Base-by-base conservation (phyloP, 2,329 filamentous ascomycete genomes). In the Neofusicoccum ribis region DNA sequence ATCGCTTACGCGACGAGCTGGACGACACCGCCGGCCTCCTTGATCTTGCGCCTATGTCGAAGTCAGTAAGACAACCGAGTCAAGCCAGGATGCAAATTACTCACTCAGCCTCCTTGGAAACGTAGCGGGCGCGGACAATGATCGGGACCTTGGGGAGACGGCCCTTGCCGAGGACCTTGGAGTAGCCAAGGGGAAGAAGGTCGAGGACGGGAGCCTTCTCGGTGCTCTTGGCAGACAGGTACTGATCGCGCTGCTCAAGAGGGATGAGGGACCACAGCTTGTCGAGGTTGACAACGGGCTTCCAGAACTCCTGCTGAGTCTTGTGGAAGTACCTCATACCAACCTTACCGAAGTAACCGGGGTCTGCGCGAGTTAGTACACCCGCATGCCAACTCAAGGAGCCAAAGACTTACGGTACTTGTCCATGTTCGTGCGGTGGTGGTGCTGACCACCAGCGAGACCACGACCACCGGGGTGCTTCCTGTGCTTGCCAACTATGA, bases 181-280 rank as follows among this genome's bases (percentile, higher is more conserved):
- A 91, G 89, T 98, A 99, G 76, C 96, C 95, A 82, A 97, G 90
- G 76, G 93, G 87, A 71, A 98, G 90, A 82, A 99, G 92, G 86
- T 99, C 94, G 86, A 99, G 89, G 79, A 99, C 95, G 80, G 95
- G 95, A 70, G 94, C 93, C 81, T 91, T 96, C 83, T 97, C 92
- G 81, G 88, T 89, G 84, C 92, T 92, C 81, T 91, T 88, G 77
- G 83, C 82, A 72, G 83, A 83, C 77, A 97, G 81, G 88, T 98
- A 98, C 83, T 92, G 89, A 58, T 97, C 93, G 78, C 96, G 94
- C 82, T 92, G 89, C 85, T 99, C 95, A 73, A 84, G 83, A 79
- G 96, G 95, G 79, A 99, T 89, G 78, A 99, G 92, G 68, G 93
- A 91, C 92, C 93, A 97, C 73, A 99, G 91, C 94, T 98, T 99